A percentile compares a stretch with the other conserved stretches of the same genome.
Evolutionary conservation across 192 early-diverging fungal species (phyloP).

Genomic region (Entomortierella chlamydospora): DNA sequence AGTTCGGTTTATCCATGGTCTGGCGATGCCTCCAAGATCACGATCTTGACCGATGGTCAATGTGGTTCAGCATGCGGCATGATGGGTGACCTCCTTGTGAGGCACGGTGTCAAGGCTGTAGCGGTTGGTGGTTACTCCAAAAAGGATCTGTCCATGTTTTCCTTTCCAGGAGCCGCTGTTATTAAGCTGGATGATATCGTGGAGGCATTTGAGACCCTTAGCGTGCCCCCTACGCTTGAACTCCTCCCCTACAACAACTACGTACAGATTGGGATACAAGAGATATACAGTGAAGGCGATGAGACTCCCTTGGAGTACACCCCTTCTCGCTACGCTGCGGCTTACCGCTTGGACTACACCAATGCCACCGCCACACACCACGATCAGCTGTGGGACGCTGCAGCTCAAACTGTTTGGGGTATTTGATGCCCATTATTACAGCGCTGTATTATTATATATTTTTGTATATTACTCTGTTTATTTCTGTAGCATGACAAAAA

Average conservation of each 20-base stretch:
- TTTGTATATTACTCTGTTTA: too few species aligned
- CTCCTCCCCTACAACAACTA: neutral
- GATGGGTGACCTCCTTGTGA: slow-evolving; percentile 1
- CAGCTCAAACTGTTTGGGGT: slow-evolving; percentile 8
- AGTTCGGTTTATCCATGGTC: slow-evolving; percentile 18
- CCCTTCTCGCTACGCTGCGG: neutral
- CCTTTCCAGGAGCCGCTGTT: slow-evolving; percentile 8
- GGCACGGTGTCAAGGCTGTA: slow-evolving; percentile 11
- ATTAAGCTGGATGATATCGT: neutral
- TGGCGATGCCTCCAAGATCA: slow-evolving; percentile 12
- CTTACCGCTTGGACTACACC: slow-evolving; percentile 26
- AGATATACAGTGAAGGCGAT: neutral
- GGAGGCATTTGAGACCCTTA: too few species aligned
- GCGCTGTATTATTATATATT: too few species aligned
- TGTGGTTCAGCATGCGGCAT: slow-evolving; percentile 27
- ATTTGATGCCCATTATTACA: too few species aligned
- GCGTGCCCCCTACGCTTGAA: neutral
- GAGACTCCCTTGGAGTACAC: slow-evolving; percentile 15
- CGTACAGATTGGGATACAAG: neutral
- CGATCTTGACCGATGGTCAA: slow-evolving; percentile 18
- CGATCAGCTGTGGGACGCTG: slow-evolving; percentile 11
- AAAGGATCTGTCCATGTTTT: slow-evolving; percentile 4
- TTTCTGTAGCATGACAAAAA: too few species aligned
- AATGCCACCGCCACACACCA: slow-evolving; percentile 4
- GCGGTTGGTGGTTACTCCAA: slow-evolving; percentile 10